These are phyloP conservation scores for Neurospora sp. DNA, from an alignment of 495 filamentous ascomycete genomes.

Conservation along the genomic window DNA sequence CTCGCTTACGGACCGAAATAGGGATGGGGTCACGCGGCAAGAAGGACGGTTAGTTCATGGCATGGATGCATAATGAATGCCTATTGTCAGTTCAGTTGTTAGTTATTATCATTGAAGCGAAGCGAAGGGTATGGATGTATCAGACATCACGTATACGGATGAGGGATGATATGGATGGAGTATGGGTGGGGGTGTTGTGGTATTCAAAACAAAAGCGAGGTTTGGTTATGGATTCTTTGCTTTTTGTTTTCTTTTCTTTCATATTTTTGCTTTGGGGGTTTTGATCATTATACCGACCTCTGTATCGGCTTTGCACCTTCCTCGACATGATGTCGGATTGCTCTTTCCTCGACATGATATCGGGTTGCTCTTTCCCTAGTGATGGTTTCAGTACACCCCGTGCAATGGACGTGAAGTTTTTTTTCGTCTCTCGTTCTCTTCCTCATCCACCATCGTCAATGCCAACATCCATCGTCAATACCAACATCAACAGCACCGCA, in stretches of 20 bases:
- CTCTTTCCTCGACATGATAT: no score
- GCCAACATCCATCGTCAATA: no score
- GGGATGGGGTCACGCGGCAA: neutral
- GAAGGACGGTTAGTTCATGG: neutral
- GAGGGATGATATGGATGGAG: neutral
- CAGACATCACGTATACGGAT: neutral
- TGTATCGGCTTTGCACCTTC: no score
- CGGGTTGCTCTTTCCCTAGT: no score
- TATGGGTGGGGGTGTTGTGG: neutral
- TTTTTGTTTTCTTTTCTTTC: neutral
- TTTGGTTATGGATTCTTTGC: neutral
- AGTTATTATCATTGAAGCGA: neutral
- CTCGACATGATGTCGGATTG: no score
- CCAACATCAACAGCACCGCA: no score
- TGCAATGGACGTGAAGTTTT: no score
- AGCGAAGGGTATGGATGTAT: neutral
- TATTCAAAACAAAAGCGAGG: neutral
- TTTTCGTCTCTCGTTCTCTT: no score
- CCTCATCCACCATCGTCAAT: no score
- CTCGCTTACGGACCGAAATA: neutral
- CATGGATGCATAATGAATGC: neutral
- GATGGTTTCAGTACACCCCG: no score
- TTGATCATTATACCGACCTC: neutral
- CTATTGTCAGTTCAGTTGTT: neutral
- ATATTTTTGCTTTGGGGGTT: neutral